Evolutionary conservation across 1,139 yeast genomes (phyloP), one percentile per base, ranked within the genome.

Genomic region (Pichia sp.): DNA sequence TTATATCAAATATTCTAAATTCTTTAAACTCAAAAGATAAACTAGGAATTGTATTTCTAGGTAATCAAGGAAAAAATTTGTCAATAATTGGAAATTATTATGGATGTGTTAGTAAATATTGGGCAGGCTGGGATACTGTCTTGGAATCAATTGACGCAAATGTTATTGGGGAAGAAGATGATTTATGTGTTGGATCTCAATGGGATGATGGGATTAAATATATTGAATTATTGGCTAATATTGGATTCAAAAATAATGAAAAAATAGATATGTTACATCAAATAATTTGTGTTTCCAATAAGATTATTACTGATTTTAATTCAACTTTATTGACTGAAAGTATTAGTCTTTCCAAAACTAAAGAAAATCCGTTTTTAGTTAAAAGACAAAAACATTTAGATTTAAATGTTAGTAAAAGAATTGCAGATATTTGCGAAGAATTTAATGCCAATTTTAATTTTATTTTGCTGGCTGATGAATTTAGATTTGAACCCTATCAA

Each of bases 121-220:
- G 85, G 85, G 63, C 65, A 22, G 82, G 80, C 0, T 78, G 85
- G 82, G 61, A 64, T 22, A 64, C 66, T 2, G 53, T 78, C 9
- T 55, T 78, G 13, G 61, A 65, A 8, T 70, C 66, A 11, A 57
- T 78, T 11, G 54, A 60, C 30, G 47, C 22, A 18, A 21, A 29
- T 25, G 35, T 43, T n/a, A 65, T 73, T 14, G 63, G 46, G 18
- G 42, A 48, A 2, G 48, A 46, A 21, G 46, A 38, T 14, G 45
- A 37, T 1, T 32, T 30, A 3, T 29, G 26, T 3, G 14, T 13
- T 8, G 41, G 15, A 4, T 24, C 38, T 9, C 42, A 45, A 34
- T 57, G 60, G 60, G 18, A 19, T 7, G 47, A 50, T 9, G 56
- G 55, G 2, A 25, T 54, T 21, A 46, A 50, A 31, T 46, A 46